Evolutionary conservation across 176 grass and related monocot species (phyloP).

Genomic region (Bolboschoenus planiculmis): DNA sequence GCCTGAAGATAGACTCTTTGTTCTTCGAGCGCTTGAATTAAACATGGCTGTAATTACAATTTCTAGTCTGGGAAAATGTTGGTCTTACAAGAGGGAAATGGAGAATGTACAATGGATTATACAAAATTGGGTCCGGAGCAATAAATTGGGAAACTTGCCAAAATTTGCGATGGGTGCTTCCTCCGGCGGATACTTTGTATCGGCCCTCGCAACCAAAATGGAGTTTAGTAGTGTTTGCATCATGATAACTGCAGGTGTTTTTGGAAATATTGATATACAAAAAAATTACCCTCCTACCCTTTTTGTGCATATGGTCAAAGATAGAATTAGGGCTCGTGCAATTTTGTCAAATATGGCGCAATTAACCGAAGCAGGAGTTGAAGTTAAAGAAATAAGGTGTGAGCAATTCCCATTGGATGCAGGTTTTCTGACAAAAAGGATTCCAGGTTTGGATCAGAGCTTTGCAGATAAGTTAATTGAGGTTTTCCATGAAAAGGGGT

Average conservation of each 20-base stretch:
- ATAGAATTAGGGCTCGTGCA: slow-evolving; percentile 24
- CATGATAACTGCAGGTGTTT: slow-evolving; percentile 86
- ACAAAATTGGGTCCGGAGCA: slow-evolving; percentile 44
- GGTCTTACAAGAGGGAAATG: slow-evolving; percentile 50
- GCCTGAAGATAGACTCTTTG: slow-evolving; percentile 79
- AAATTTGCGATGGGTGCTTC: slow-evolving; percentile 65
- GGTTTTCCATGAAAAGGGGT: slow-evolving; percentile 50
- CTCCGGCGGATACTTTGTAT: slow-evolving; percentile 78
- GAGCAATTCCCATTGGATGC: slow-evolving; percentile 42
- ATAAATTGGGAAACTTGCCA: slow-evolving; percentile 52
- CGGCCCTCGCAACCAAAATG: slow-evolving; percentile 56
- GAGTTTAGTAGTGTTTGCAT: slow-evolving; percentile 56
- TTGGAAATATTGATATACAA: slow-evolving; percentile 31
- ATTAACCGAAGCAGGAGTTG: slow-evolving; percentile 42
- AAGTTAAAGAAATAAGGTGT: slow-evolving; percentile 58
- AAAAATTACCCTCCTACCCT: slow-evolving; percentile 64
- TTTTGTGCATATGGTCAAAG: slow-evolving; percentile 92
- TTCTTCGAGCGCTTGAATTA: slow-evolving; percentile 47
- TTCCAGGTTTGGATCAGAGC: slow-evolving; percentile 38
- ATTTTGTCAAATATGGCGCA: slow-evolving; percentile 35
- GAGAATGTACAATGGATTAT: slow-evolving; percentile 68
- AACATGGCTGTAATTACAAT: slow-evolving; percentile 60
- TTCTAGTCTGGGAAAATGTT: slow-evolving; percentile 67
- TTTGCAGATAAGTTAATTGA: slow-evolving; percentile 38
- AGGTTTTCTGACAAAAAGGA: slow-evolving; percentile 36